These are phyloP conservation scores for Pulveroboletus ridleyi DNA, from an alignment of 1,284 basidiomycete species.

Conservation along the genomic window DNA sequence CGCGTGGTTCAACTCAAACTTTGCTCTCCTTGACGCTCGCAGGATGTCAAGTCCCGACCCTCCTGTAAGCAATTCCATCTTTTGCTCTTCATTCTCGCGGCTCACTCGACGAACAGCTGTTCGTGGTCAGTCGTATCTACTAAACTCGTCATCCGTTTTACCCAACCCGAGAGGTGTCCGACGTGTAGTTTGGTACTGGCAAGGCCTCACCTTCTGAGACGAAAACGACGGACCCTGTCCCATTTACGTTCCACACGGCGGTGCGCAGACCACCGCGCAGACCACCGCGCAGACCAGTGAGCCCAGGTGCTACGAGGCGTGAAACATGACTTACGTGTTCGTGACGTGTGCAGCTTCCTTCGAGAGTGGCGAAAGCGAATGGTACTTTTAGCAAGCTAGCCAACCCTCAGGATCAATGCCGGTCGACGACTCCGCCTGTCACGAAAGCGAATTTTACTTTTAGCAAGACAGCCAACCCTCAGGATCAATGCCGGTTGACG, in stretches of 20 bases:
- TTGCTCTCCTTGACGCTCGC: not conserved
- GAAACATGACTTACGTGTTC: not conserved
- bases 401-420: too few relatives aligned
- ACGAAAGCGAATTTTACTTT: too few relatives aligned
- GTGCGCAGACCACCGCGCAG: conserved; percentile 1
- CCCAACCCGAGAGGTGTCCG: not conserved
- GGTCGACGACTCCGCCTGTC: too few relatives aligned
- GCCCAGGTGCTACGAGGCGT: not conserved
- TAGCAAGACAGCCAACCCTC: too few relatives aligned
- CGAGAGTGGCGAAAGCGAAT: not conserved
- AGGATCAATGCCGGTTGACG: too few relatives aligned
- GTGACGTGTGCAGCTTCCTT: not conserved
- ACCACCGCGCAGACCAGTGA: too few relatives aligned
- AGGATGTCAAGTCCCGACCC: conserved; percentile 7
- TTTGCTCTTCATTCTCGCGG: not conserved
- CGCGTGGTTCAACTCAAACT: not conserved
- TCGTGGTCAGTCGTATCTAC: conserved; percentile 11
- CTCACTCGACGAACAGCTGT: conserved; percentile 4
- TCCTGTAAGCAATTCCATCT: not conserved
- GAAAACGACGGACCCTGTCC: conserved; percentile 6
- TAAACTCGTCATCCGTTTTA: too few relatives aligned
- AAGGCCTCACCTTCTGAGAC: conserved; percentile 4
- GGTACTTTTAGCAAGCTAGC: too few relatives aligned
- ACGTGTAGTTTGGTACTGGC: conserved; percentile 16
- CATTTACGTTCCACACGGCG: conserved; percentile 19